phyloP scores from a whole-genome alignment of 164 flowering plant genomes.

The Stephania yunnanensis region DNA sequence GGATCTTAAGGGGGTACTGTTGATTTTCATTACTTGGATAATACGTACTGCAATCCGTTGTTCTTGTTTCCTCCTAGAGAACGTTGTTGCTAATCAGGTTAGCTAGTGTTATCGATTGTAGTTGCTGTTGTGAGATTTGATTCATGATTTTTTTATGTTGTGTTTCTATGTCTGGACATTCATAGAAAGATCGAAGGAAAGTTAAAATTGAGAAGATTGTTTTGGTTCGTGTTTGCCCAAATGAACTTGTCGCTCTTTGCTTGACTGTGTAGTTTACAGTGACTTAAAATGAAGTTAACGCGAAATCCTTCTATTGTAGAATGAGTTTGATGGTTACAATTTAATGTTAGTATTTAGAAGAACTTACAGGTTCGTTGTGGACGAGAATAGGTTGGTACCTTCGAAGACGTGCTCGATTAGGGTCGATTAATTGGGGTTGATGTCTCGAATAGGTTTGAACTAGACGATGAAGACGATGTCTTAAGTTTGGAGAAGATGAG shows the following conservation, averaged over 20 bases:
- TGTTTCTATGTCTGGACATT: background rate
- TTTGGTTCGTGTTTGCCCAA: background rate
- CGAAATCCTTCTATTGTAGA: too few relatives aligned
- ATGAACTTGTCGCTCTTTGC: background rate
- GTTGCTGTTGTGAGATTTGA: background rate
- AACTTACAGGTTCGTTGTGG: too few relatives aligned
- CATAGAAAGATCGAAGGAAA: background rate
- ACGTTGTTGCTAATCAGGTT: slow-evolving; percentile 74
- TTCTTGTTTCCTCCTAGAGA: slow-evolving; percentile 70
- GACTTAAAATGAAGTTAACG: too few relatives aligned
- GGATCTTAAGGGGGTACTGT: slow-evolving; percentile 46
- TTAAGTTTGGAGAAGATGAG: too few relatives aligned
- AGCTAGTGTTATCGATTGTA: background rate
- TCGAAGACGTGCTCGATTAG: too few relatives aligned
- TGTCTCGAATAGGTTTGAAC: too few relatives aligned
- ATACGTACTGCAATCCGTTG: slow-evolving; percentile 76
- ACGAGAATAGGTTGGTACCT: too few relatives aligned
- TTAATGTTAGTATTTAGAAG: too few relatives aligned
- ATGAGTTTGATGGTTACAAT: too few relatives aligned
- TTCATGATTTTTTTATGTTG: background rate
- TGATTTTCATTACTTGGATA: slow-evolving; percentile 65
- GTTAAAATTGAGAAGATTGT: background rate
- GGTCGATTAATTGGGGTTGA: too few relatives aligned
- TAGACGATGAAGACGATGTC: too few relatives aligned
- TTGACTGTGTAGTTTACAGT: background rate